Percentiles rank a stretch among this genome's conserved stretches.
These are phyloP conservation scores for Strigomonas culicis DNA, from an alignment of 208 protist species.

Conservation along the genomic window DNA sequence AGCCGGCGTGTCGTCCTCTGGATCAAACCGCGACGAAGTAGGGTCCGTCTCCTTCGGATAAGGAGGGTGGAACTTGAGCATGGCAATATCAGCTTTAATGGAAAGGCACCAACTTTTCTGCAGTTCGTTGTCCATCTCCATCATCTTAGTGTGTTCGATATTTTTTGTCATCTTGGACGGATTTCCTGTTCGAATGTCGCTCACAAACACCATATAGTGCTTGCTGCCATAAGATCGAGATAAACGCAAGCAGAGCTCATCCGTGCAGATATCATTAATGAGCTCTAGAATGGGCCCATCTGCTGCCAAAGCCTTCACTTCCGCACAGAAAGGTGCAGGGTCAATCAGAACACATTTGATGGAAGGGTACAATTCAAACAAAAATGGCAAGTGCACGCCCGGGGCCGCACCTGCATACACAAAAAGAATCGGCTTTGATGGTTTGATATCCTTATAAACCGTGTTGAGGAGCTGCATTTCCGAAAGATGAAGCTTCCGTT, in stretches of 20 bases:
- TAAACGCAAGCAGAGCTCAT: conserved; percentile 81
- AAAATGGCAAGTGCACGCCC: conserved; percentile 88
- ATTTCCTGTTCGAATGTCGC: conserved; percentile 87
- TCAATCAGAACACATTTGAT: conserved; percentile 92
- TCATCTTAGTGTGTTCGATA: conserved; percentile 79
- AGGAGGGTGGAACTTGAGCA: conserved; percentile 96
- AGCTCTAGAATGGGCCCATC: conserved; percentile 66
- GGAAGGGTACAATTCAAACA: conserved; percentile 70
- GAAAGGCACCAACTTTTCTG: conserved; percentile 88
- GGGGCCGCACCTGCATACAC: conserved; percentile 95
- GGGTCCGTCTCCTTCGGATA: conserved; percentile 64
- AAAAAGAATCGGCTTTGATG: conserved; percentile 46
- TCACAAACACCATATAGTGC: conserved; percentile 85
- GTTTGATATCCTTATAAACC: conserved; percentile 7
- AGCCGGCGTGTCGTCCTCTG: conserved; percentile 52
- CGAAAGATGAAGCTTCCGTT: conserved; percentile 93
- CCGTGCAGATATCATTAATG: conserved; percentile 84
- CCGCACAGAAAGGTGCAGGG: conserved; percentile 81
- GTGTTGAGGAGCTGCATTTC: conserved; percentile 92
- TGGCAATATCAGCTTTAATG: conserved; percentile 63
- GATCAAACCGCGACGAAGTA: conserved; percentile 24
- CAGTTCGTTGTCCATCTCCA: conserved; percentile 74
- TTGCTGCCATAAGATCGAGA: conserved; percentile 36
- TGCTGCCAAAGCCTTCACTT: conserved; percentile 34
- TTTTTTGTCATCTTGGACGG: conserved; percentile 59